Evolutionary conservation across 495 filamentous ascomycete species (phyloP).

Genomic region (Penicillium paradoxum): DNA sequence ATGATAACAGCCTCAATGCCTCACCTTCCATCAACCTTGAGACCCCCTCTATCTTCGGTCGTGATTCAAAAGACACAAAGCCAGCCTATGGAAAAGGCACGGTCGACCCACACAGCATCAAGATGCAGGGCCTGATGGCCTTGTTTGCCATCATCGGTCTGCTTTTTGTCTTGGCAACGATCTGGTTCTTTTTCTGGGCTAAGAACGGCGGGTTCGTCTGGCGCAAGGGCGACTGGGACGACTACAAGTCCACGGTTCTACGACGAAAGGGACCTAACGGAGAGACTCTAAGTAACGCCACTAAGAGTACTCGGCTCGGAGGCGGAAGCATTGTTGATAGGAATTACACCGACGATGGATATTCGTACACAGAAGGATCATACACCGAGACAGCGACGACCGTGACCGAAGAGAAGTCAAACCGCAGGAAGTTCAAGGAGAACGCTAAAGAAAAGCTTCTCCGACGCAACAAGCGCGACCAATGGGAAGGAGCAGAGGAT

Average conservation of each 20-base stretch:
- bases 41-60: conserved; percentile 18
- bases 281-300: conserved; percentile 72
- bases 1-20: conserved; percentile 1
- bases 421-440: conserved; percentile 33
- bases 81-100: conserved; percentile 47
- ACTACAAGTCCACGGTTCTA: conserved; percentile 96
- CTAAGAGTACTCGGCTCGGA: conserved; percentile 72
- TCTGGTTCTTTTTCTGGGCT: conserved; percentile 99
- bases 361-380: conserved; percentile 45
- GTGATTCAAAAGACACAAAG: conserved; percentile 18
- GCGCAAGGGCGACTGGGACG: conserved; percentile 84
- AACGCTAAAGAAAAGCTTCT: conserved; percentile 37
- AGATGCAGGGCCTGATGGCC: conserved; percentile 76
- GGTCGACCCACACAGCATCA: conserved; percentile 62
- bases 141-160: conserved; percentile 82
- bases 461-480: conserved; percentile 37
- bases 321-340: conserved; percentile 69
- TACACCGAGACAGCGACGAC: conserved; percentile 37
- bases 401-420: conserved; percentile 40
- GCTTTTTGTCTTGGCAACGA: conserved; percentile 64
- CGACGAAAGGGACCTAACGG: conserved; percentile 87
- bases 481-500: conserved; percentile 58
- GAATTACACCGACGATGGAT: conserved; percentile 52
- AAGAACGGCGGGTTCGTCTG: conserved; percentile 92
- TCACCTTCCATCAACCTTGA: conserved; percentile 10